These are phyloP conservation scores for Lunularia cruciata DNA, from an alignment of 225 moss, liverwort and hornwort species.

Conservation along the genomic window DNA sequence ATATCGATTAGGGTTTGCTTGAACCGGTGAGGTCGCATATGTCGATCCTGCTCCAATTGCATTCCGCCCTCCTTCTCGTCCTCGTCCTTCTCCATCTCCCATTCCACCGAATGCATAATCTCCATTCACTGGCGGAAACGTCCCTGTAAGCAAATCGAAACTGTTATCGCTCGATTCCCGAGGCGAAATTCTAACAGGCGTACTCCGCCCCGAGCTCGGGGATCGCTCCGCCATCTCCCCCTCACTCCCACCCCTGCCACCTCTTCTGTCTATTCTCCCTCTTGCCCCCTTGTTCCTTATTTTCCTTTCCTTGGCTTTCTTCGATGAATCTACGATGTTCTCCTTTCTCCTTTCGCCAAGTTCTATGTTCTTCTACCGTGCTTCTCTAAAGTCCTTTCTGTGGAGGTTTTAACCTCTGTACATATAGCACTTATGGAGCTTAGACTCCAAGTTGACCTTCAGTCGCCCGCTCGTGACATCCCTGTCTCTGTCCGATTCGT, in stretches of 20 bases:
- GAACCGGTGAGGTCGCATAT: slow-evolving; percentile 9
- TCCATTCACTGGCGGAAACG: slow-evolving; percentile 1
- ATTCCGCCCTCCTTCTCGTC: neutral
- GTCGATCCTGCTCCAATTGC: slow-evolving; percentile 25
- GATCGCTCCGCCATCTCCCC: neutral
- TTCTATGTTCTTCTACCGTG: slow-evolving; percentile 1
- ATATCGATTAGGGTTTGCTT: slow-evolving; percentile 16
- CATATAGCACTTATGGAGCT: neutral
- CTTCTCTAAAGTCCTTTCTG: neutral
- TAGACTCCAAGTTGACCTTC: slow-evolving; percentile 5
- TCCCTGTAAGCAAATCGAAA: slow-evolving; percentile 39
- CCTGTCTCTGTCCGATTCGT: slow-evolving; percentile 1
- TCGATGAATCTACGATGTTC: slow-evolving; percentile 14
- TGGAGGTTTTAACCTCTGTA: neutral
- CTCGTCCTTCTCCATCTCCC: neutral
- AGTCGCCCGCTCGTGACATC: slow-evolving; percentile 15
- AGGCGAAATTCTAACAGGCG: slow-evolving; percentile 14
- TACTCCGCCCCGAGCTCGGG: slow-evolving; percentile 6
- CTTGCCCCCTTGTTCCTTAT: neutral
- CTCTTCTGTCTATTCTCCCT: neutral
- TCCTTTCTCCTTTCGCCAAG: neutral
- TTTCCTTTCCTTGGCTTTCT: neutral
- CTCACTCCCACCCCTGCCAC: slow-evolving; percentile 15
- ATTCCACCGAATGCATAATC: slow-evolving; percentile 10
- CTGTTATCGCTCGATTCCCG: slow-evolving; percentile 21